Percentiles rank a stretch among this genome's conserved stretches.
Conservation (phyloP, 192 early-diverging fungal genomes). For the Coemansia sp. region DNA sequence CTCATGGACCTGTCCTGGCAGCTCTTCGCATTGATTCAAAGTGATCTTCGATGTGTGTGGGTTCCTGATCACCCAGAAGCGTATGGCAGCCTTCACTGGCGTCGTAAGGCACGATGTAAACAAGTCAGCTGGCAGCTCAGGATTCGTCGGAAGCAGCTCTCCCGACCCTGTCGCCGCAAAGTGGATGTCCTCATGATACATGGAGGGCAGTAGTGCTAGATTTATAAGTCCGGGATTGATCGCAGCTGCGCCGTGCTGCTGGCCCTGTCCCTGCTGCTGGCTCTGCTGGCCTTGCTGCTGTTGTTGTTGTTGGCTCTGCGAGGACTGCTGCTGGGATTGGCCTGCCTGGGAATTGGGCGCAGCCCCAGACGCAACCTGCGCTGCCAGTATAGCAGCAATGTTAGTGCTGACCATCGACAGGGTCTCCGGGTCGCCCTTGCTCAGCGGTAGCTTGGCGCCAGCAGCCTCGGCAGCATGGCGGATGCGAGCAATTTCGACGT, state of each 20-base stretch:
- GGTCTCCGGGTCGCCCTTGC: slow-evolving; percentile 12
- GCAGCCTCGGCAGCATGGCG: slow-evolving; percentile 38
- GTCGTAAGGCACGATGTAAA: slow-evolving; percentile 96
- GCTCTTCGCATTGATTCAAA: slow-evolving; percentile 62
- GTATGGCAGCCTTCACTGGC: slow-evolving; percentile 89
- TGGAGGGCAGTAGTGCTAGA: slow-evolving; percentile 44
- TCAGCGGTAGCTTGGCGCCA: slow-evolving; percentile 39
- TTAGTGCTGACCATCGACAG: slow-evolving; percentile 21
- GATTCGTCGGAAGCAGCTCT: slow-evolving; percentile 88
- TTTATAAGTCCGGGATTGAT: slow-evolving; percentile 32
- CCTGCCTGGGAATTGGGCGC: background rate
- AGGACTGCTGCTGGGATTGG: slow-evolving; percentile 8
- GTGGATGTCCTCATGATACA: slow-evolving; percentile 79
- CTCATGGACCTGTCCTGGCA: slow-evolving; percentile 86
- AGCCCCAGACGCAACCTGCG: slow-evolving; percentile 13
- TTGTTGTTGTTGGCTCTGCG: slow-evolving; percentile 9
- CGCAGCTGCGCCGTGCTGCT: slow-evolving; percentile 9
- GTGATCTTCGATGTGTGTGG: slow-evolving; percentile 70
- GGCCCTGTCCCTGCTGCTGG: too few relatives aligned
- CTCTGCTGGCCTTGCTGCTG: background rate
- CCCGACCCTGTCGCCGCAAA: slow-evolving; percentile 86
- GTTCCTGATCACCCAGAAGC: slow-evolving; percentile 88
- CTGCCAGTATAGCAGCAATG: slow-evolving; percentile 21
- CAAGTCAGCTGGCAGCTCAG: slow-evolving; percentile 95
- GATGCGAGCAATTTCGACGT: slow-evolving; percentile 61